Base-by-base conservation (phyloP, 2,329 filamentous ascomycete species). In the Ophiosphaerella korrae region DNA sequence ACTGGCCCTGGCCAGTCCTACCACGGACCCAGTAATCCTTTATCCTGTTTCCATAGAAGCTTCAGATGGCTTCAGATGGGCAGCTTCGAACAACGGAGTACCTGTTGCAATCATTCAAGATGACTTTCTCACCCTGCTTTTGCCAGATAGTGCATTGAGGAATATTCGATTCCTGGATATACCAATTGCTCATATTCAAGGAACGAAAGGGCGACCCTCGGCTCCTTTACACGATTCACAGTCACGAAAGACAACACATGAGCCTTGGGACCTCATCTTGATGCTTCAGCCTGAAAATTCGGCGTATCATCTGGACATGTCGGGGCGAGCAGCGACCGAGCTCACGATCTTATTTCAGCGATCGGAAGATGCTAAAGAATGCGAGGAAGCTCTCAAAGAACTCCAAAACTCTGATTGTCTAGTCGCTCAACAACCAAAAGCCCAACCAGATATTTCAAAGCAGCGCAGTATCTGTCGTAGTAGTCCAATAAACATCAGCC, bases 131-230 rank as follows among this genome's bases (percentile, higher is more conserved):
- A 67, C 65, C 7, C 42, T 72, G 26, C 43, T 71, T 7, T 43
- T 53, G 5, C 52, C 63, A 13, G 54, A 65, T 24, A 29, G 26
- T 8, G n/a, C 47, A 18, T 48, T 62, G 7, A 48, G 50, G 43
- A 34, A 60, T 1, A 45, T 65, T 9, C 39, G 49, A 1, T 70
- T 68, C 42, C 39, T 73, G 11, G 69, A 72, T 24, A 53, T 74
- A 24, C 66, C 69, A 7, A 29, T 70, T 16, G 24, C 38, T 11
- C 56, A 63, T 23, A 63, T 73, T 33, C 16, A 50, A 12, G 42
- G 48, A 8, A 48, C 46, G 3, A 26, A 37, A 1, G 38, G 48
- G 13, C 51, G 51, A 34, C 56, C 54, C 14, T 57, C 63, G 11
- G 50, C 24, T 7, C 29, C 44, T 21, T 40, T 66, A 14, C 42